Evolutionary conservation across 2,329 filamentous ascomycete species (phyloP), one percentile per base, ranked within the genome.

Genomic region (Cadophora gregata): DNA sequence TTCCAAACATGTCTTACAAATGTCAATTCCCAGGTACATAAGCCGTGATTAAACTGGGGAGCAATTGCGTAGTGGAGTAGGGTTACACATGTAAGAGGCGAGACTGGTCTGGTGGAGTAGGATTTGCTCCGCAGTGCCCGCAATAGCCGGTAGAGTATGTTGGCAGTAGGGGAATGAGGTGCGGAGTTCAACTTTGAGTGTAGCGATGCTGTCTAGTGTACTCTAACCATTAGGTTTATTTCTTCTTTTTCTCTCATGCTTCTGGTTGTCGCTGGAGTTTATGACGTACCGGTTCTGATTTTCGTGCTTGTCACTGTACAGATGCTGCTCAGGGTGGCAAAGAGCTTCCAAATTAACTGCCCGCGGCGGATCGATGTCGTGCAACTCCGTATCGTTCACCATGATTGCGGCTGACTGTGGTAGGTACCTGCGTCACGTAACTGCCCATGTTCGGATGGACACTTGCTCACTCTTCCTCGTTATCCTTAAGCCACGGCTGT

Each of bases 1-100:
- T 56, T 31, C 2, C 38, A 3, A 36, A 6, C 19, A 10, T 36
- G 53, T 24, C 53, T 36, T 36, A 56, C 29, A 56, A 56, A 56
- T 24, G 10, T 19, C 19, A 56, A 24, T 56, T 21, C 53, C 14
- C 31, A 56, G 24, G 31, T 27, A 53, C 50, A 53, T 53, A 53
- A 53, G 50, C 50, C 50, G n/a, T 42, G 50, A 31, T 21, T 14
- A 56, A 53, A 56, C 33, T 36, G 53, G 53, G 31, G 31, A 56
- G 31, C n/a, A 36, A 33, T 56, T 21, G 19, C 29, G 29, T 56
- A 24, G 53, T 56, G 53, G 53, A 36, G 50, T 16, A 10, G 7
- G 3, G 50, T 53, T 53, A 27, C 50, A 31, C 50, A 53, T 31
- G 25, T 16, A 53, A 14, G 3, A 31, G 14, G 50, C 14, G 48